Base-by-base conservation (phyloP, 148 eudicot species). In the Polygonum aviculare region DNA sequence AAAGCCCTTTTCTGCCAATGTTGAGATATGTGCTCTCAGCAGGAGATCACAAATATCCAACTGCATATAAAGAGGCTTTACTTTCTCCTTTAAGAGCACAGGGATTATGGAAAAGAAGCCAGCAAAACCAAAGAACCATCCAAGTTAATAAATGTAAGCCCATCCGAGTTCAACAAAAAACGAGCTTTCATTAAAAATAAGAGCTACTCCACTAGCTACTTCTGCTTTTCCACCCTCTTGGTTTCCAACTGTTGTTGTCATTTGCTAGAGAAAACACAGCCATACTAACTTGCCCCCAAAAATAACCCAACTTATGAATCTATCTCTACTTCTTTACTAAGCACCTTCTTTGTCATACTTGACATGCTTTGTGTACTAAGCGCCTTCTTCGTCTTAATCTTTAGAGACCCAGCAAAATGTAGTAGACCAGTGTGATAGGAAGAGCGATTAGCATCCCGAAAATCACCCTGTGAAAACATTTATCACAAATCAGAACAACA, bases 361-460 rank as follows among this genome's bases (percentile, higher is more conserved):
- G 10, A 40, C 39, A 63, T 35, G 44, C 44, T 45, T 33, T 67
- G 44, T 15, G 19, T 26, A 26, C 31, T 26, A 26, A 26, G 31
- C 31, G 1, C 31, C 44, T 4, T 22, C 12, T 22, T 22, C 62
- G 11, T 18, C 44, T 51, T 22, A 54, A 55, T 35, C 48, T 41
- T 62, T 45, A 86, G 12, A 88, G 84, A 16, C 88, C 87, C 72
- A 88, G 79, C 79, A 88, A 74, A 59, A 88, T 86, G 87, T 88
- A 88, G 86, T 88, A 88, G 59, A 86, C 82, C 18, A 88, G 73
- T 15, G 91, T 88, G 40, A 88, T 84, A 0, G 91, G 91, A 2
- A 88, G 87, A 75, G 91, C 91, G 26, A 88, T 51, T 40, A 88
- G 76, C 91, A 88, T 88, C 73, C 91, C 91, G 59, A 88, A 88